A percentile compares a stretch with the other conserved stretches of the same genome.
Conservation (phyloP, 2,329 filamentous ascomycete species). For the Cryphonectria carpinicola region DNA sequence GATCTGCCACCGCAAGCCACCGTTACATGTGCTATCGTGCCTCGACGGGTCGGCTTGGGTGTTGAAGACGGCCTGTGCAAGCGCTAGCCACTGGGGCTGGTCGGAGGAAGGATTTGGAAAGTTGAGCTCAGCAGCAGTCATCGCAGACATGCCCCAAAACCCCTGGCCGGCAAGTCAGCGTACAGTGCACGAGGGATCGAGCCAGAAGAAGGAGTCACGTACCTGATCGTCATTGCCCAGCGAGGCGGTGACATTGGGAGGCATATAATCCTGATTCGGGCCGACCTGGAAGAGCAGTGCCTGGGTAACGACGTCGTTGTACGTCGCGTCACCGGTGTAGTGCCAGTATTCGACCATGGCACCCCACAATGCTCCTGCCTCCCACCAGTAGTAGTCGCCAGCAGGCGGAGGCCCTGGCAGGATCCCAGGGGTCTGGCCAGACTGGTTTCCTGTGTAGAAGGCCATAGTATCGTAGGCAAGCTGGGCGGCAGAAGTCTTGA, state of each 20-base stretch:
- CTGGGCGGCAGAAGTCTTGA: conserved; percentile 49
- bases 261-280: conserved; percentile 76
- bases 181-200: too few relatives aligned
- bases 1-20: conserved; percentile 84
- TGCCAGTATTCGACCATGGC: conserved; percentile 73
- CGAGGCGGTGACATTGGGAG: conserved; percentile 69
- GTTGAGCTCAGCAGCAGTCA: conserved; percentile 71
- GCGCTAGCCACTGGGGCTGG: conserved; percentile 68
- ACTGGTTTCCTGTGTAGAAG: conserved; percentile 54
- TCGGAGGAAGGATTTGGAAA: conserved; percentile 63
- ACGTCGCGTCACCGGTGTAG: conserved; percentile 65
- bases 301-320: conserved; percentile 61
- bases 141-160: conserved; percentile 73
- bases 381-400: conserved; percentile 75
- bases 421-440: conserved; percentile 55
- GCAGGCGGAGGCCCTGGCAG: conserved; percentile 57
- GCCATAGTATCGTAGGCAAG: conserved; percentile 56
- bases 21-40: conserved; percentile 65
- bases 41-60: conserved; percentile 75
- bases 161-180: conserved; percentile 46
- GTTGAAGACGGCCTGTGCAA: conserved; percentile 82
- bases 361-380: conserved; percentile 70
- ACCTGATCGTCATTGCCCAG: conserved; percentile 75
- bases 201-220: background rate
- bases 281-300: conserved; percentile 71